Evolutionary conservation across 257 asterid species (phyloP), one percentile per base, ranked within the genome.

Genomic region (Orobanche coerulescens): DNA sequence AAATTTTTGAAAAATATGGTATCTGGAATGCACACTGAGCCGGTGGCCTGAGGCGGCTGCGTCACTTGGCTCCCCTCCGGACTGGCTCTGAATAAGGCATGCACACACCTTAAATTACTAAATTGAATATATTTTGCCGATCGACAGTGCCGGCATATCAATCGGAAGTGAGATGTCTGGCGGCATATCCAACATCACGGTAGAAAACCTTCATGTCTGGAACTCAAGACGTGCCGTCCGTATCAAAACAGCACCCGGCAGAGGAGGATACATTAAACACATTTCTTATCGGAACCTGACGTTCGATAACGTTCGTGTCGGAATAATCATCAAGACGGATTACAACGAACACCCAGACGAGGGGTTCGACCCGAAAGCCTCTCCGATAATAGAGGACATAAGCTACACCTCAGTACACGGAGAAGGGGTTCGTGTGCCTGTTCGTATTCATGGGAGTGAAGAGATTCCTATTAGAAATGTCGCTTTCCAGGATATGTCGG

Each of bases 91-190:
- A n/a, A n/a, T n/a, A n/a, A n/a, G n/a, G n/a, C n/a, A n/a, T n/a
- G n/a, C n/a, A n/a, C 31, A 1, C 5, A 5, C 5, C 31, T 26
- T 26, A 26, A 26, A 26, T 1, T 26, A 1, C 3, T 26, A 26
- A 26, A 26, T 26, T 2, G 31, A 28, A 19, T 26, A 26, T 22
- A 11, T 37, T 25, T 61, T 34, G 58, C 25, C 66, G 50, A 55
- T 58, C 71, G 51, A 63, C 94, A 93, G 97, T 64, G 96, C 97
- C 0, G 99, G 99, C 43, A 43, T 89, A 75, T 93, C 99, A 47
- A 86, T 93, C 66, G 99, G 99, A 66, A 93, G 97, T 49, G 99
- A 93, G 76, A 93, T 93, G 99, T 89, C 99, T 0, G 97, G 97
- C 11, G 97, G 99, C 11, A 84, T 89, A 63, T 86, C 96, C 16